Conservation (phyloP, 2,329 filamentous ascomycete genomes). For the Trichoderma oligosporum region DNA sequence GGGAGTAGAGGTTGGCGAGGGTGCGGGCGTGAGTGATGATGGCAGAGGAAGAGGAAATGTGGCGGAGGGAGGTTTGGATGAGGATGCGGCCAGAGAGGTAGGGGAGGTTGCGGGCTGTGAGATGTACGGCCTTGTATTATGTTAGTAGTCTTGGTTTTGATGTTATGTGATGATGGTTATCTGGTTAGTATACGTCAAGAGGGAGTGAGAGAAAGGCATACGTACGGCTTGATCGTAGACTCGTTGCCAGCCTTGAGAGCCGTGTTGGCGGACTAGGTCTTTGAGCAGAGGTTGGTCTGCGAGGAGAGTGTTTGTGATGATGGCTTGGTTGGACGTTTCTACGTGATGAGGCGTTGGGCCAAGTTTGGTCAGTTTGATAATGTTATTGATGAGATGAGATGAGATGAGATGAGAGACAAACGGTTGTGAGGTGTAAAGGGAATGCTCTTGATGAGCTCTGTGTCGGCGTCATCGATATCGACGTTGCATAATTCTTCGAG, state of each 20-base stretch:
- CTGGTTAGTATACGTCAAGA: neutral
- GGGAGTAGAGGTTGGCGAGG: conserved; percentile 22
- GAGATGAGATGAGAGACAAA: conserved; percentile 11
- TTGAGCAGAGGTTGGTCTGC: conserved; percentile 17
- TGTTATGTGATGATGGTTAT: neutral
- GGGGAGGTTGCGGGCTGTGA: conserved; percentile 24
- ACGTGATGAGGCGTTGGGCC: neutral
- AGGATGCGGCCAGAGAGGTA: conserved; percentile 25
- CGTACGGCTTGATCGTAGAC: conserved; percentile 23
- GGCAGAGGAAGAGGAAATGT: conserved; percentile 20
- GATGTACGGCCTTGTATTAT: conserved; percentile 14
- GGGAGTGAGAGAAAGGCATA: neutral
- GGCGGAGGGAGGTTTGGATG: conserved; percentile 24
- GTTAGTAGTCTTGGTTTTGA: neutral
- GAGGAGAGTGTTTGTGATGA: conserved; percentile 22
- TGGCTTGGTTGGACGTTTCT: conserved; percentile 26
- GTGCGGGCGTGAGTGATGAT: conserved; percentile 24
- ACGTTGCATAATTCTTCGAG: conserved; percentile 23
- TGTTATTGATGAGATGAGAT: too few relatives aligned
- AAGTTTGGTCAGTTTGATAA: neutral
- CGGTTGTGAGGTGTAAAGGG: conserved; percentile 25
- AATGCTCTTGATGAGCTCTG: conserved; percentile 20
- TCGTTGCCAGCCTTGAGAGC: conserved; percentile 23
- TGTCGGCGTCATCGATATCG: conserved; percentile 23
- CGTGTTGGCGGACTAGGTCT: conserved; percentile 19